phyloP scores from a whole-genome alignment of 805 yeast species.

The Kazachstania viticola region DNA sequence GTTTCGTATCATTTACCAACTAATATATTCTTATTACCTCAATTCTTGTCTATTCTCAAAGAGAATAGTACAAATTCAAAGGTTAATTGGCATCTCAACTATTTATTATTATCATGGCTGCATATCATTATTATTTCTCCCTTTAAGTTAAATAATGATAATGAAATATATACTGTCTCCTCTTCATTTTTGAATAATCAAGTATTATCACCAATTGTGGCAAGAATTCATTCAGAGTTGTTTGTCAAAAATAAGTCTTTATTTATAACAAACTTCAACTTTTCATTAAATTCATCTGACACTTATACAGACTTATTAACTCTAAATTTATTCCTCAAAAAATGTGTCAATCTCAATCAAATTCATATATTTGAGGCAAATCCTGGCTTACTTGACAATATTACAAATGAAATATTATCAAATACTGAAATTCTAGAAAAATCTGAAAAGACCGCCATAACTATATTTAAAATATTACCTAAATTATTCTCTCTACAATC shows the following conservation, averaged over 20 bases:
- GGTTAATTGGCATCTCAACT: constrained; percentile 43
- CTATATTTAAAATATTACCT: constrained; percentile 12
- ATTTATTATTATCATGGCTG: constrained; percentile 57
- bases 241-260: constrained; percentile 18
- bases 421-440: background rate
- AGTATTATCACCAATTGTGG: constrained; percentile 22
- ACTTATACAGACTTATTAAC: constrained; percentile 7
- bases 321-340: constrained; percentile 11
- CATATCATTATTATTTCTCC: constrained; percentile 63
- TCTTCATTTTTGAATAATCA: constrained; percentile 35
- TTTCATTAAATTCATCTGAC: background rate
- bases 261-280: constrained; percentile 3
- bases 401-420: background rate
- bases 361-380: background rate
- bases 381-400: background rate
- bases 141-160: constrained; percentile 37
- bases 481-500: constrained; percentile 16
- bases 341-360: background rate
- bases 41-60: constrained; percentile 22
- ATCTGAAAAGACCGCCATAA: background rate
- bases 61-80: background rate
- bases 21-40: constrained; percentile 40
- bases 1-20: constrained; percentile 49
- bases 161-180: constrained; percentile 29
- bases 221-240: constrained; percentile 23